Evolutionary conservation across 306 rosid species (phyloP).

Genomic region (Prunus kanzakura): DNA sequence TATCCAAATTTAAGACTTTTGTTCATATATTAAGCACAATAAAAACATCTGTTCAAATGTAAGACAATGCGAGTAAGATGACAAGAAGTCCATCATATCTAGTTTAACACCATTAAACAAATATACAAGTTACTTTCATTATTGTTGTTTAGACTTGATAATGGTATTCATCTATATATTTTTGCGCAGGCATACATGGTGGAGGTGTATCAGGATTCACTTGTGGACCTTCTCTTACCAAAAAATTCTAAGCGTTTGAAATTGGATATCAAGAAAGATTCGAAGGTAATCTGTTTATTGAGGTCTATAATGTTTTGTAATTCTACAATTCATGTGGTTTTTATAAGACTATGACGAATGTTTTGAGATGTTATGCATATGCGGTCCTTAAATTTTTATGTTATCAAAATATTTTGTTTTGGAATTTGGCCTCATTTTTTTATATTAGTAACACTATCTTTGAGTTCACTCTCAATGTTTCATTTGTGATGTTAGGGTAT

Average conservation of each 20-base stretch:
- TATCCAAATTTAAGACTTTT: background rate
- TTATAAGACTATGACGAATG: background rate
- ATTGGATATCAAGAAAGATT: conserved; percentile 89
- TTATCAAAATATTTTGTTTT: background rate
- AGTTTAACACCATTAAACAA: background rate
- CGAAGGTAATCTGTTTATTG: conserved; percentile 52
- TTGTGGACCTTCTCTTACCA: conserved; percentile 79
- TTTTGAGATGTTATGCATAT: background rate
- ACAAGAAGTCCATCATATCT: background rate
- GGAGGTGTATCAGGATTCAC: conserved; percentile 94
- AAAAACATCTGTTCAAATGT: background rate
- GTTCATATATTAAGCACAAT: background rate
- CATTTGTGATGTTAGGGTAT: conserved; percentile 64
- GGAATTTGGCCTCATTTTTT: background rate
- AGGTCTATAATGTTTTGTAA: background rate
- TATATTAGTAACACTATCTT: background rate
- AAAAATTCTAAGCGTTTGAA: conserved; percentile 64
- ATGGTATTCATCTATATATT: conserved; percentile 4
- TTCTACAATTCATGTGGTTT: background rate
- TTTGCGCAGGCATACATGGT: conserved; percentile 79
- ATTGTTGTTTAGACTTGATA: background rate
- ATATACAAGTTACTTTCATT: background rate
- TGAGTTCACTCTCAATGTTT: conserved; percentile 11
- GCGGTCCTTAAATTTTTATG: background rate
- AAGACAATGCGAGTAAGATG: background rate